These are phyloP conservation scores for Epichloe bromicola DNA, from an alignment of 2,329 filamentous ascomycete genomes.

Conservation along the genomic window DNA sequence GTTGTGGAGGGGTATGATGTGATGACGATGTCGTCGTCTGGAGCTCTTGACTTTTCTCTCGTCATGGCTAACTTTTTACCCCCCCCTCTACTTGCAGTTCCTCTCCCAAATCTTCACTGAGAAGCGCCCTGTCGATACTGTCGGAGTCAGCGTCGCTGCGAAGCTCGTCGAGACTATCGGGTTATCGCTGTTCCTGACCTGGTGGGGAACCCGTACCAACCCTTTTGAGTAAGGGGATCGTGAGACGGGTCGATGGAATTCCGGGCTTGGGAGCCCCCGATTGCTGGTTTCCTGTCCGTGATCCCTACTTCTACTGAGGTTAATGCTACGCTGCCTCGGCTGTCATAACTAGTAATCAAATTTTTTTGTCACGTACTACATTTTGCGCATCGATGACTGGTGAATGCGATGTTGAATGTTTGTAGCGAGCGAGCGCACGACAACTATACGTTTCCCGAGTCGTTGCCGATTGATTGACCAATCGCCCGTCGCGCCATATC, in stretches of 20 bases:
- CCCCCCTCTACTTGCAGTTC: slow-evolving; percentile 40
- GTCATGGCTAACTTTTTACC: background rate
- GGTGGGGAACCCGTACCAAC: slow-evolving; percentile 94
- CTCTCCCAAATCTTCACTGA: slow-evolving; percentile 78
- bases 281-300: background rate
- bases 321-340: background rate
- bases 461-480: no score
- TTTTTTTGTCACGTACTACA: background rate
- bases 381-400: background rate
- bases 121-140: slow-evolving; percentile 82
- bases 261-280: no score
- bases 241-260: background rate
- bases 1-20: background rate
- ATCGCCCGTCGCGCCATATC: no score
- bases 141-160: slow-evolving; percentile 71
- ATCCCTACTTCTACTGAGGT: background rate
- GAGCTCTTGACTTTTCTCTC: background rate
- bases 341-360: slow-evolving; percentile 2
- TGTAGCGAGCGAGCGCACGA: no score
- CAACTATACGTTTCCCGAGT: no score
- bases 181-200: slow-evolving; percentile 82
- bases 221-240: slow-evolving; percentile 56
- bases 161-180: slow-evolving; percentile 90
- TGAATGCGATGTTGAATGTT: background rate
- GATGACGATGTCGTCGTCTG: background rate